These are phyloP conservation scores for Phytophthora ohioensis DNA, from an alignment of 352 stramenopile species.

Conservation along the genomic window DNA sequence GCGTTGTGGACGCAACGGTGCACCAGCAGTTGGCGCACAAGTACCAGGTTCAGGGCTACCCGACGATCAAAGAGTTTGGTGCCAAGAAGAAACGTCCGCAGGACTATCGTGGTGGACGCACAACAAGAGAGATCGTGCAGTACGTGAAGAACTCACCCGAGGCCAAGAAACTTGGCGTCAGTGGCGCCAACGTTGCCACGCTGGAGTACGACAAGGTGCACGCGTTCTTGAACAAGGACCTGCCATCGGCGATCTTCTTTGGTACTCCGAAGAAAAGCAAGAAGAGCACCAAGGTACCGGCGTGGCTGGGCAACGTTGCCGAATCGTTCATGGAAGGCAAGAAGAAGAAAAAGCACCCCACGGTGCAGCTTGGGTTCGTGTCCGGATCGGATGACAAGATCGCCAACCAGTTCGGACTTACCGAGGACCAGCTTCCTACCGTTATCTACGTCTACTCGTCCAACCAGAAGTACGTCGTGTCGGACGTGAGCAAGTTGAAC, in stretches of 20 bases:
- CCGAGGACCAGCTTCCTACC: constrained; percentile 57
- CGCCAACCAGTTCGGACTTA: constrained; percentile 68
- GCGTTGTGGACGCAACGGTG: constrained; percentile 71
- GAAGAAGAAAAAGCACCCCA: constrained; percentile 68
- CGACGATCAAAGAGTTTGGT: constrained; percentile 88
- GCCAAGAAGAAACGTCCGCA: constrained; percentile 83
- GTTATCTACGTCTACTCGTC: constrained; percentile 69
- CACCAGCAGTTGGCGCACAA: constrained; percentile 74
- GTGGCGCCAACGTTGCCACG: constrained; percentile 49
- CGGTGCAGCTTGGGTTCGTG: constrained; percentile 68
- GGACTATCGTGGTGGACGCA: constrained; percentile 77
- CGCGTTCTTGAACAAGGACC: constrained; percentile 62
- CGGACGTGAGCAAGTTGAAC: constrained; percentile 45
- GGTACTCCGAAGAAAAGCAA: constrained; percentile 61
- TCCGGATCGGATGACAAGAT: constrained; percentile 74
- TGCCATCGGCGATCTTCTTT: constrained; percentile 77
- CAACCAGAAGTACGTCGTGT: constrained; percentile 55
- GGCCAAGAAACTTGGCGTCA: constrained; percentile 75
- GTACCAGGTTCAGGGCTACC: constrained; percentile 82
- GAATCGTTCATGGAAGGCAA: constrained; percentile 65
- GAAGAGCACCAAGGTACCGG: constrained; percentile 58
- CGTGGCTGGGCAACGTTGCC: constrained; percentile 65
- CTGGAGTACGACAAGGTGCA: constrained; percentile 65
- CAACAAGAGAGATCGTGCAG: constrained; percentile 68
- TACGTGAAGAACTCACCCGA: constrained; percentile 78